phyloP scores from a whole-genome alignment of 768 basidiomycete species.

The Boletus vinaceobasis region DNA sequence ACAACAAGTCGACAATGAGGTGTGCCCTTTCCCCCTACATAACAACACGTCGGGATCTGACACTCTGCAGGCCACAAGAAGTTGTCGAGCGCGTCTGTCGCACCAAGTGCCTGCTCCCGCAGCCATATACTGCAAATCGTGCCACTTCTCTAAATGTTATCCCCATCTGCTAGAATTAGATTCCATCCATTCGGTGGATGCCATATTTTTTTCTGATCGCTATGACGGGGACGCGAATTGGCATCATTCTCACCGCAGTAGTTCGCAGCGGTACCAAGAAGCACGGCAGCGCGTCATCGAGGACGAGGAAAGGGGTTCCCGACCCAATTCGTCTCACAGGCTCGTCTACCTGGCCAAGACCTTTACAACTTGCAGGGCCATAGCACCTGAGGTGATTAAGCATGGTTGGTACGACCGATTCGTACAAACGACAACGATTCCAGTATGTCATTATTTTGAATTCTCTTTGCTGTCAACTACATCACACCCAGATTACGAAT shows the following conservation, averaged over 20 bases:
- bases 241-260: conserved; percentile 34
- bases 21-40: background rate
- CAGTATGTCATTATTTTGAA: conserved; percentile 16
- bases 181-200: conserved; percentile 36
- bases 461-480: background rate
- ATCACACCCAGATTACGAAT: conserved; percentile 16
- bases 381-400: conserved; percentile 36
- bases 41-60: background rate
- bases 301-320: conserved; percentile 37
- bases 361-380: conserved; percentile 48
- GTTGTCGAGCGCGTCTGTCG: conserved; percentile 19
- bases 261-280: conserved; percentile 15
- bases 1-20: conserved; percentile 16
- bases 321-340: conserved; percentile 31
- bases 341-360: conserved; percentile 46
- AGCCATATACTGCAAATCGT: conserved; percentile 35
- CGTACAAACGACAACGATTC: conserved; percentile 17
- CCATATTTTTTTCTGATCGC: conserved; percentile 24
- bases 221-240: conserved; percentile 25
- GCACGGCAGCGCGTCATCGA: conserved; percentile 13
- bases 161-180: conserved; percentile 34
- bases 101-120: conserved; percentile 17
- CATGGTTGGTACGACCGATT: conserved; percentile 63
- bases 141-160: conserved; percentile 37
- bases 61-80: conserved; percentile 11